Base-by-base conservation (phyloP, 176 grass and related monocot species). In the Leersia perrieri region DNA sequence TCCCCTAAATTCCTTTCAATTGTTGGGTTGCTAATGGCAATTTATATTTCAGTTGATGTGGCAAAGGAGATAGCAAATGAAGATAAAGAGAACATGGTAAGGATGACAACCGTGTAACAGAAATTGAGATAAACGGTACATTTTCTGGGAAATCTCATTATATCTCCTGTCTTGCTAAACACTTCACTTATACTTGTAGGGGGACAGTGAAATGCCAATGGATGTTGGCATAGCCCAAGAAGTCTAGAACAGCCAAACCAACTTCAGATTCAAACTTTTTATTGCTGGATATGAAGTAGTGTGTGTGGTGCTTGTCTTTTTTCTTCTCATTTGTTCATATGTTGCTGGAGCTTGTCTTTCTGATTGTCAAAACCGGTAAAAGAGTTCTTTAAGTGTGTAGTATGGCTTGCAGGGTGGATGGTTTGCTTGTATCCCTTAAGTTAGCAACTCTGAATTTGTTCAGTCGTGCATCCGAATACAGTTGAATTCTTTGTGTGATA, bases 51-150 rank as follows among this genome's bases (percentile, higher is more conserved):
- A 85, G 90, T 28, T 80, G 71, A 78, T 84, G 60, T 63, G 27
- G 68, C 84, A 40, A 90, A 91, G 71, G 81, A 72, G 33, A 66
- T 73, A 9, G 63, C 68, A 14, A 30, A 88, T 36, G 96, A 91
- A 91, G 87, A 90, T 23, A 99, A 99, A 49, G 92, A 95, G 87
- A 99, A 99, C n/a, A 88, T 88, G 96, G 96, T 95, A 88, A 77
- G 16, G 34, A 42, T 39, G 31, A 3, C 2, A 0, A 15, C 0
- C 11, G 30, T 51, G 10, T 62, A 33, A 30, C 25, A 70, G 2
- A 57, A 68, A 60, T 26, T 45, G n/a, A 32, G 35, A 88, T 29
- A 12, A 51, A 23, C 30, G 35, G 4, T 60, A 14, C 26, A 27
- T 74, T 45, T 61, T 77, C 28, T 62, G 60, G 41, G 41, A 18